Base-by-base conservation (phyloP, 2,329 filamentous ascomycete species). In the Aspergillus viridinutans region DNA sequence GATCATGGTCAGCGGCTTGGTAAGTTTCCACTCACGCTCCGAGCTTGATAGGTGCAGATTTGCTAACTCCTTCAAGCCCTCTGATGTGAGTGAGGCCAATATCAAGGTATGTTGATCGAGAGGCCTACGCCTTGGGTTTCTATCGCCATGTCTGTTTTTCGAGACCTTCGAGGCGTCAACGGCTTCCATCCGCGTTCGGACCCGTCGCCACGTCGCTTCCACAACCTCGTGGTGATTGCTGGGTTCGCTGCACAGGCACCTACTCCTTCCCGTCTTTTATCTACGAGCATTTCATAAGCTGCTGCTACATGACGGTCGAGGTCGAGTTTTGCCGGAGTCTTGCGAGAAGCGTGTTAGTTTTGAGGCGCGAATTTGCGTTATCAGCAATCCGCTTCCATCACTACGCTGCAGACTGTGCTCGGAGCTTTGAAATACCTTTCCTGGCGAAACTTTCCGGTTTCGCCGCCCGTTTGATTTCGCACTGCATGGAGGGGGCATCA, bases 71-170 rank as follows among this genome's bases (percentile, higher is more conserved):
- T 26, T 8, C 20, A 35, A 97, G 91, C 94, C 94, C 76, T 87
- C 88, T 82, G 94, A 99, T 86, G 92, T 99, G 78, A 90, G 87
- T 80, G 93, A 97, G 85, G 82, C 81, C 81, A 90, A 95, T 87
- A 95, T 99, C 82, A 97, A 99, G 94, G 94, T 99, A 99, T 95
- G 94, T 99, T 92, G 89, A 92, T 87, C 83, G 85, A 89, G 82
- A 88, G 87, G 87, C 85, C 79, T 72, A 79, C 74, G 77, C 85
- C 81, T 83, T 83, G 85, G 86, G 85, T 83, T 87, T 86, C 83
- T 79, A 83, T 88, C 85, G 86, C 84, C 85, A 80, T 79, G 73
- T 80, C 74, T 69, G 63, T 69, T 75, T 60, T 71, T 76, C 72
- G 67, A 73, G 68, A 71, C 68, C 67, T 64, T 68, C 62, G 73